Evolutionary conservation across 2,329 filamentous ascomycete genomes (phyloP).

Genomic region (Fusarium sp.): DNA sequence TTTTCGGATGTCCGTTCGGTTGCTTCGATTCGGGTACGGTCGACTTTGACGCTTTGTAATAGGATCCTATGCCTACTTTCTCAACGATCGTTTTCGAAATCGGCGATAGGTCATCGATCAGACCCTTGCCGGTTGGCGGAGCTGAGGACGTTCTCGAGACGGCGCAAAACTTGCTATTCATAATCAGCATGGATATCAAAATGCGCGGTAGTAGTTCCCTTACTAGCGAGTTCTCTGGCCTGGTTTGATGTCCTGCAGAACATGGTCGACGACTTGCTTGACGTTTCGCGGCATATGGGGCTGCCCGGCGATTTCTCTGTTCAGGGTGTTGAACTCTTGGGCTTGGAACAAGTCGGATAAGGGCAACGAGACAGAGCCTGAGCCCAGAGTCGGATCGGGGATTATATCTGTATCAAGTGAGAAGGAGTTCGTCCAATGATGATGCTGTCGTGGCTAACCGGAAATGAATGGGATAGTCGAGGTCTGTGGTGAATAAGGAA

Average conservation of each 20-base stretch:
- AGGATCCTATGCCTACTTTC: conserved; percentile 54
- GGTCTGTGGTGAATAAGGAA: conserved; percentile 86
- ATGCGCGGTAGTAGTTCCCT: conserved; percentile 36
- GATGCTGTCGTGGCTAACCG: conserved; percentile 60
- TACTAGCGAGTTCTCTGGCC: conserved; percentile 79
- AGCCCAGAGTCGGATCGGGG: conserved; percentile 71
- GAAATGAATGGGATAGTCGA: conserved; percentile 84
- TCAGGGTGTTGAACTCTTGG: conserved; percentile 74
- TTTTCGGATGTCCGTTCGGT: conserved; percentile 52
- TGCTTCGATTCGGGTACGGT: conserved; percentile 45
- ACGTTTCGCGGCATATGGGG: conserved; percentile 72
- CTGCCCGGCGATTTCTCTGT: conserved; percentile 73
- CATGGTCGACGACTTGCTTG: conserved; percentile 78
- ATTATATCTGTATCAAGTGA: conserved; percentile 68
- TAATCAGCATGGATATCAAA: conserved; percentile 42
- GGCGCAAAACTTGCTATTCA: conserved; percentile 64
- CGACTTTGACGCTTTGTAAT: conserved; percentile 55
- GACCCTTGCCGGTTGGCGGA: conserved; percentile 40
- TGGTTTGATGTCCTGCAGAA: conserved; percentile 79
- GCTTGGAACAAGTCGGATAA: conserved; percentile 64
- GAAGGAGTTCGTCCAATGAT: conserved; percentile 2
- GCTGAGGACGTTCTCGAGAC: conserved; percentile 41
- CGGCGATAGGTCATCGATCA: conserved; percentile 61
- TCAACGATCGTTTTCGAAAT: conserved; percentile 58
- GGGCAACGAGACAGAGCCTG: conserved; percentile 63